Evolutionary conservation across 345 rosid genomes (phyloP), one percentile per base, ranked within the genome.

Genomic region (Corymbia maculata): DNA sequence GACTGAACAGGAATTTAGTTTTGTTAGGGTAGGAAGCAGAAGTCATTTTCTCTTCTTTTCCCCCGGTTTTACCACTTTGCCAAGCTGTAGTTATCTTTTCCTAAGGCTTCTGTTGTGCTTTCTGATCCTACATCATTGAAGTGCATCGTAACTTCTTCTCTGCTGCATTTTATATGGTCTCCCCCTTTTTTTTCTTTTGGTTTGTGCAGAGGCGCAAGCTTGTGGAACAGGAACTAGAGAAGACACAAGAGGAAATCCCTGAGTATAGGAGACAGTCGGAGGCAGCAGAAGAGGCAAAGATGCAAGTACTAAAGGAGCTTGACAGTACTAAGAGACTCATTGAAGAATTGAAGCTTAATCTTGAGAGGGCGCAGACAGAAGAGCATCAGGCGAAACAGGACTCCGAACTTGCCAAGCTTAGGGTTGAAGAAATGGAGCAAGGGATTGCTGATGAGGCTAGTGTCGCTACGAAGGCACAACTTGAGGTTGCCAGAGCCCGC

Each of bases 341-440:
- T 12, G 99, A 97, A 91, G 98, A 95, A 88, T 92, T 96, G 55
- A 97, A 95, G 90, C 96, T 97, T 86, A 93, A 93, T 90, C 94
- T 96, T 42, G 98, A 96, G 91, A 95, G 96, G 92, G 98, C 99
- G 42, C 95, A 91, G 87, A 97, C 94, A 6, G 99, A 97, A 90
- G 99, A 96, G 91, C 94, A 91, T 55, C 99, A 97, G 70, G 99
- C 99, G 53, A 96, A 94, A 85, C 99, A 97, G 80, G 99, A 97
- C 90, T 96, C 98, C 2, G 99, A 96, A 89, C 97, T 97, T 52
- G 99, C 96, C 49, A 94, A 91, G 93, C 93, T 97, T 50, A 95
- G 99, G 91, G 97, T 95, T 86, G 97, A 96, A 91, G 99, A 97
- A 89, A 93, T 97, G 95, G 95, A 97, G 91, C 98, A 97, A 88